Conservation (phyloP, 345 rosid species). For the Heritiera fomes region DNA sequence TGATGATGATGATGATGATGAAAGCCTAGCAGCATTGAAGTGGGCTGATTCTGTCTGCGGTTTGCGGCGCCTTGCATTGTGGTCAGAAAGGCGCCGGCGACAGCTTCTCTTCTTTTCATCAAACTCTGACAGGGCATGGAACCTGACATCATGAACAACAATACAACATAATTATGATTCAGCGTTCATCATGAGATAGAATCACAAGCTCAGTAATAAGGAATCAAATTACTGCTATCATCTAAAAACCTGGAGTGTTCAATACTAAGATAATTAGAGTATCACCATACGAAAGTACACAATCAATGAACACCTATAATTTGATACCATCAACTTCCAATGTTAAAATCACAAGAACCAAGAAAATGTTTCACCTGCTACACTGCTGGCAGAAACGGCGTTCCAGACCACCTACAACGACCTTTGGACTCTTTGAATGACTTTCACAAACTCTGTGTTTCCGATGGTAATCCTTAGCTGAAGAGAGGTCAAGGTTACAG, state of each 20-base stretch:
- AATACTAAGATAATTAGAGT: background rate
- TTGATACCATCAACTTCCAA: slow-evolving; percentile 6
- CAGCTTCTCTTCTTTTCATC: slow-evolving; percentile 96
- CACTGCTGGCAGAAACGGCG: slow-evolving; percentile 98
- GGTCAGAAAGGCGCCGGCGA: slow-evolving; percentile 86
- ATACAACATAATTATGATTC: background rate
- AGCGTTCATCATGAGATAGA: background rate
- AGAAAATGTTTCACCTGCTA: slow-evolving; percentile 62
- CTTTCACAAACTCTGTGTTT: slow-evolving; percentile 82
- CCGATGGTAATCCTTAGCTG: slow-evolving; percentile 82
- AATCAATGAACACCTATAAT: slow-evolving; percentile 7
- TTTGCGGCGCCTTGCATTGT: slow-evolving; percentile 98
- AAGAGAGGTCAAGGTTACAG: slow-evolving; percentile 77
- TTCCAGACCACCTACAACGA: slow-evolving; percentile 71
- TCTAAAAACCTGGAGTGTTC: background rate
- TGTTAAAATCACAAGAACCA: background rate
- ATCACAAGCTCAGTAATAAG: background rate
- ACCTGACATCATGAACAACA: slow-evolving; percentile 41
- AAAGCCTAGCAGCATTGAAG: slow-evolving; percentile 49
- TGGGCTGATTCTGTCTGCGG: slow-evolving; percentile 63
- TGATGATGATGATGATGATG: slow-evolving; percentile 37
- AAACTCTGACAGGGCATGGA: slow-evolving; percentile 81
- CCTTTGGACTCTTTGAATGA: slow-evolving; percentile 82
- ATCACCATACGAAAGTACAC: slow-evolving; percentile 4
- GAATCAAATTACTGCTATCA: background rate